Evolutionary conservation across 2,329 filamentous ascomycete species (phyloP), one percentile per base, ranked within the genome.

Genomic region (Eutypella sp.): DNA sequence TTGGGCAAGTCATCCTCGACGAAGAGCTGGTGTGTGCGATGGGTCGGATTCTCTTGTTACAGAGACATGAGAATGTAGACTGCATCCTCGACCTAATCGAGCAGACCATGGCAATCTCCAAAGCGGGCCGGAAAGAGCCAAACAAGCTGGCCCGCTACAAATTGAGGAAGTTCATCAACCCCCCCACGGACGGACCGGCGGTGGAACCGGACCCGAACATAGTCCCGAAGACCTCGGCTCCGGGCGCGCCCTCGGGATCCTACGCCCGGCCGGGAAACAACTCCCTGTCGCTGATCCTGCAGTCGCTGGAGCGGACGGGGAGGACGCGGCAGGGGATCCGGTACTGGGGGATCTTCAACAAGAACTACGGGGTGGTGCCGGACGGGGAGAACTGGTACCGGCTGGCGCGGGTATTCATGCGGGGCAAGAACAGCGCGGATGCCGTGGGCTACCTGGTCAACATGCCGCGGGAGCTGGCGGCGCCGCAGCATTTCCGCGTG

Each of bases 1-100:
- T 76, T 44, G 89, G 85, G 24, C 72, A 81, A 42, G 56, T 97
- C 15, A 57, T 75, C 41, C 73, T 97, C 18, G 91, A 96, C 57
- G 89, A 93, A 64, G 70, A 79, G 45, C 71, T 97, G 18, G 85
- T 95, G 3, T 85, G 81, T 58, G 76, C 86, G 24, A 95, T 97
- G 87, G 89, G 84, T 5, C 76, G 84, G 29, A 56, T 96, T 3
- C 72, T 97, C n/a, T 68, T 90, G 19, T 69, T 84, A 41, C 82
- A 86, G 15, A 69, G 75, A 10, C 71, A 78, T 16, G 66, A 73
- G 41, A 84, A 93, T 55, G 83, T 78, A 64, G 80, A 85, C 50
- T 81, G 89, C 56, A 72, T 96, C 2, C 75, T 96, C 19, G 79
- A 79, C 33, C 71, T 96, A 18, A 67, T 95, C n/a, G 77, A 89